Base-by-base conservation (phyloP, 2,329 filamentous ascomycete genomes). In the Cryphonectria nitschkei region DNA sequence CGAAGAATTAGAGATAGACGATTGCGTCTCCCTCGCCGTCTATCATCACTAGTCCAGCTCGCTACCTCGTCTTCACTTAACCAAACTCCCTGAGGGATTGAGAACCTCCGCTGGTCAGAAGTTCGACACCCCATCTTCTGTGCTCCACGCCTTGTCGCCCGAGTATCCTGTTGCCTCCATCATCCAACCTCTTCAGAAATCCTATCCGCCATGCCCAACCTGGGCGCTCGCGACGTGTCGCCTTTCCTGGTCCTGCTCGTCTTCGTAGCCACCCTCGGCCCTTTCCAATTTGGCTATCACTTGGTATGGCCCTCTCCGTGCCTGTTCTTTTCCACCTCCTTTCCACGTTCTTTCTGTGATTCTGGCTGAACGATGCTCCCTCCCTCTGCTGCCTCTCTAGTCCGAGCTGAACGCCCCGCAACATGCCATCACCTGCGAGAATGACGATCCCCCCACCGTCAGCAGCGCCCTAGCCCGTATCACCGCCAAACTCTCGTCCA, bases 361-460 rank as follows among this genome's bases (percentile, higher is more conserved):
- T 96, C 86, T 26, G 22, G 58, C 70, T 67, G n/a, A 70, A 37
- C 83, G 77, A 58, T 11, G 43, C 34, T 22, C 26, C 43, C 29
- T 63, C 37, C 54, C 32, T 64, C 39, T 56, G 68, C 72, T 67
- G 68, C 29, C 75, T 72, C 72, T 68, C 71, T 77, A 95, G 95
- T 93, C 94, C 76, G 96, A 98, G 80, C 88, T 99, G 74, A 99
- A 99, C 80, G 94, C 95, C 11, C 96, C 96, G 11, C 92, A 98
- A 86, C 92, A 95, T 84, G 93, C 97, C 77, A 92, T 99, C 76
- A 97, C 93, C 70, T 98, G 96, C 83, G 89, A 89, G 75, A 90
- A 89, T 34, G 69, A 68, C 32, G 46, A 68, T n/a, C 29, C 54
- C n/a, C 29, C 65, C 13, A 34, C 65, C 74, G 86, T 88, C 75